Conservation (phyloP, 73 alveolate species). For the Paramecium sonneborni region DNA sequence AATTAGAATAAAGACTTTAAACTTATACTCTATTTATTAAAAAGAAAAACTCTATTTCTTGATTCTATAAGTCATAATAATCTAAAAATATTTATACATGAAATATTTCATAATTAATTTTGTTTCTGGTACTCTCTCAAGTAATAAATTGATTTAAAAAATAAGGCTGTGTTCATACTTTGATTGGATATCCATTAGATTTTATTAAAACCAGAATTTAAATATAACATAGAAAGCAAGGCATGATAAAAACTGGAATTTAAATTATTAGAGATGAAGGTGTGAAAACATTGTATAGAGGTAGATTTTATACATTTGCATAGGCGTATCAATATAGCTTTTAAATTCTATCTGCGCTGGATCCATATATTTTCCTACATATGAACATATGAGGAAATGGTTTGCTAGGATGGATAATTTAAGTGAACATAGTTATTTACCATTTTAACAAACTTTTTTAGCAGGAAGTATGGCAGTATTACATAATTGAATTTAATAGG, state of each 20-base stretch:
- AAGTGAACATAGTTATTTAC: slow-evolving; percentile 22
- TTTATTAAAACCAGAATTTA: slow-evolving; percentile 50
- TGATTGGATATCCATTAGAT: slow-evolving; percentile 49
- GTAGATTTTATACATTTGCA: not conserved
- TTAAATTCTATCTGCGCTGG: not conserved
- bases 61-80: not conserved
- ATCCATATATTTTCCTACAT: slow-evolving; percentile 26
- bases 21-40: not conserved
- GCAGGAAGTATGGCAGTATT: slow-evolving; percentile 43
- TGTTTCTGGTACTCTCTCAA: slow-evolving; percentile 34
- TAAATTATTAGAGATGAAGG: slow-evolving; percentile 28
- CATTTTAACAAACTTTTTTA: slow-evolving; percentile 18
- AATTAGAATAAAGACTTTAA: slow-evolving; percentile 4
- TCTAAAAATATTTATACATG: not conserved
- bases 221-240: not conserved
- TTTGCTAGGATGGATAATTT: slow-evolving; percentile 27
- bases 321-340: slow-evolving; percentile 32
- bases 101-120: slow-evolving; percentile 28
- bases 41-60: not conserved
- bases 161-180: not conserved
- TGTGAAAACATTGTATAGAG: slow-evolving; percentile 5
- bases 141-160: not conserved
- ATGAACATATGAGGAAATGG: slow-evolving; percentile 19
- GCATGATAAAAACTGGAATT: not conserved
- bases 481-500: not conserved